These are phyloP conservation scores for Phytophthora uliginosa DNA, from an alignment of 352 stramenopile species.

Conservation along the genomic window DNA sequence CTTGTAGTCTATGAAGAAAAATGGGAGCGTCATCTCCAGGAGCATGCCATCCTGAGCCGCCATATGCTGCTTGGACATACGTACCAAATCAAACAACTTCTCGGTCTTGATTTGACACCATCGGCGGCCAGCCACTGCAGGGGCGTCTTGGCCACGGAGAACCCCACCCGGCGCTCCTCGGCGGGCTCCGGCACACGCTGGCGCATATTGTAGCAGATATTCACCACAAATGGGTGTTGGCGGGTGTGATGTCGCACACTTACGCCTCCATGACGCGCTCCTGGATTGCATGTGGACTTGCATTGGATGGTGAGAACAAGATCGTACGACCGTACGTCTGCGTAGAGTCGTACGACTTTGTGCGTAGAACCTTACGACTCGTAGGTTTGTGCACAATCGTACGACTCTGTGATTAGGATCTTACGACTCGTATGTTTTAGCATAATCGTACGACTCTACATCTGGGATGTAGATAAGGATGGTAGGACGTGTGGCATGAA, in stretches of 20 bases:
- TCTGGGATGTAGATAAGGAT: constrained; percentile 1
- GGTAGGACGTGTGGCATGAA: neutral
- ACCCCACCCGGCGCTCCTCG: constrained; percentile 49
- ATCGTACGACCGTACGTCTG: neutral
- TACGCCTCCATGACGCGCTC: neutral
- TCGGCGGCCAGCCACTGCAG: constrained; percentile 57
- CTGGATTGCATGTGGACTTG: neutral
- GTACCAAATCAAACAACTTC: constrained; percentile 68
- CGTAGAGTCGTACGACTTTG: neutral
- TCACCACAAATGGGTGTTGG: constrained; percentile 41
- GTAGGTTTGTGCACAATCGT: neutral
- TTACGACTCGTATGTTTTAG: too few relatives aligned
- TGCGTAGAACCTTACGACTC: neutral
- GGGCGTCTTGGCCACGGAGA: constrained; percentile 56
- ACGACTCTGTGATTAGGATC: neutral
- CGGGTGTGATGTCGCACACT: constrained; percentile 1
- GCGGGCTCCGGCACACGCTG: constrained; percentile 26
- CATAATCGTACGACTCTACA: too few relatives aligned
- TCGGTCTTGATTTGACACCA: constrained; percentile 48
- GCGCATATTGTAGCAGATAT: constrained; percentile 67
- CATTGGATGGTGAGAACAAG: neutral
- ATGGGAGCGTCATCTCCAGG: constrained; percentile 57
- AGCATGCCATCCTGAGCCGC: constrained; percentile 33
- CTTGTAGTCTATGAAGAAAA: constrained; percentile 43
- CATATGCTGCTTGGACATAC: constrained; percentile 44